Percentiles rank a stretch among this genome's conserved stretches.
phyloP scores from a whole-genome alignment of 495 filamentous ascomycete species.

The Platismatia glauca region DNA sequence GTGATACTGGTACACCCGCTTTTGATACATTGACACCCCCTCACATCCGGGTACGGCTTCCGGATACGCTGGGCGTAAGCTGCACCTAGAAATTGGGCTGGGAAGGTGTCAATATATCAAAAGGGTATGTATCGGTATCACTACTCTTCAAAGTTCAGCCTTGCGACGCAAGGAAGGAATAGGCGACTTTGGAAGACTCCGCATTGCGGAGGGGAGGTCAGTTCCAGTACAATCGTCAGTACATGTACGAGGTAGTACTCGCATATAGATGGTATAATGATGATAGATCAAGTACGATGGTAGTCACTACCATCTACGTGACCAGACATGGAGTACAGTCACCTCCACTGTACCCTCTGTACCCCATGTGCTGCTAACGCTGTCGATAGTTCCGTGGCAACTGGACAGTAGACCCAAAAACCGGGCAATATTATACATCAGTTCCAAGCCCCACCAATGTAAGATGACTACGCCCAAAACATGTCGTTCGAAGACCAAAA shows the following conservation, averaged over 20 bases:
- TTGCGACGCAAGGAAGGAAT: constrained; percentile 10
- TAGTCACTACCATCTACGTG: constrained; percentile 59
- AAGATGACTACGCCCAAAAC: not conserved
- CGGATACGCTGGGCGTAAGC: too few species aligned
- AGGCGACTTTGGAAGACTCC: constrained; percentile 12
- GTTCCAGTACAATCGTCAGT: not conserved
- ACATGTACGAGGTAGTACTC: too few species aligned
- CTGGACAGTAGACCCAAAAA: constrained; percentile 72
- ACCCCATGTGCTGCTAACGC: not conserved
- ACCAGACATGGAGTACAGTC: constrained; percentile 71
- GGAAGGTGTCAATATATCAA: too few species aligned
- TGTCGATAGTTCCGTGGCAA: constrained; percentile 69
- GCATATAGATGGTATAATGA: too few species aligned
- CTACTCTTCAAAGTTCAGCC: constrained; percentile 3
- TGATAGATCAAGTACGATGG: constrained; percentile 2
- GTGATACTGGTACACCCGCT: too few species aligned
- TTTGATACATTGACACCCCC: too few species aligned
- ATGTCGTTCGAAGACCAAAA: not conserved
- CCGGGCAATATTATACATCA: constrained; percentile 56
- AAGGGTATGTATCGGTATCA: too few species aligned
- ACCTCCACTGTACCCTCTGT: not conserved
- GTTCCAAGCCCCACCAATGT: constrained; percentile 67
- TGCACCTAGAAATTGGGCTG: too few species aligned
- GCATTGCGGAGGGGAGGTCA: not conserved
- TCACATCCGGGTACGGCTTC: too few species aligned